Percentiles rank a stretch among this genome's conserved stretches.
Conservation (phyloP, 2,329 filamentous ascomycete species). For the Pleomassaria siparia region DNA sequence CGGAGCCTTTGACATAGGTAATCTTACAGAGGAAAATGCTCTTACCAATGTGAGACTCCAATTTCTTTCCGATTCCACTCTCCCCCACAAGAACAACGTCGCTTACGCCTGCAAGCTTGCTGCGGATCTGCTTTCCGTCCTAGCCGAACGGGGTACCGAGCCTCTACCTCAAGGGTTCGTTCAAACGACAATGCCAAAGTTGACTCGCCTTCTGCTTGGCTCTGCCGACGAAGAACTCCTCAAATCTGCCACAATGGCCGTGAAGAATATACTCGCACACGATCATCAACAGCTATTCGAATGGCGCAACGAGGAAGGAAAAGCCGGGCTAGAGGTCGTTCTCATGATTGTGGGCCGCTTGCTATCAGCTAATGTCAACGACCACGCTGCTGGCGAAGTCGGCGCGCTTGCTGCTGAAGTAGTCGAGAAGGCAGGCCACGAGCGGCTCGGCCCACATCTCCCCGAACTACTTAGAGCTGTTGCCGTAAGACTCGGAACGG, state of each 20-base stretch:
- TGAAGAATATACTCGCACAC: conserved; percentile 87
- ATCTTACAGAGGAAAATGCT: conserved; percentile 80
- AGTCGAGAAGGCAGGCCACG: conserved; percentile 91
- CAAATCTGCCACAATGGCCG: conserved; percentile 78
- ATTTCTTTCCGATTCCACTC: conserved; percentile 2
- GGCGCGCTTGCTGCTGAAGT: conserved; percentile 91
- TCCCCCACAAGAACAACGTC: conserved; percentile 9
- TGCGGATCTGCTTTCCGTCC: conserved; percentile 76
- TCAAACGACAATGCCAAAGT: conserved; percentile 79
- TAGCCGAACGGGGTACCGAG: conserved; percentile 79
- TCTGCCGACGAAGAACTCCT: conserved; percentile 87
- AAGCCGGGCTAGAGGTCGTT: conserved; percentile 83
- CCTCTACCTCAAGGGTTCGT: conserved; percentile 88
- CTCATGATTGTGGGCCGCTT: conserved; percentile 91
- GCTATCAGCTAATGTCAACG: conserved; percentile 79
- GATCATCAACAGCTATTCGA: conserved; percentile 87
- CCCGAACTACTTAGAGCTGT: conserved; percentile 87
- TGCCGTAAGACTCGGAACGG: conserved; percentile 78
- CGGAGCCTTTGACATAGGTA: conserved; percentile 85
- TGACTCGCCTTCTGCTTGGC: conserved; percentile 78
- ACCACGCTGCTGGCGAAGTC: conserved; percentile 93
- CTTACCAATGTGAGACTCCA: conserved; percentile 66
- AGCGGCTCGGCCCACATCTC: conserved; percentile 86
- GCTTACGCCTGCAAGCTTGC: conserved; percentile 59
- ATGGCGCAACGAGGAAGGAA: conserved; percentile 77